Base-by-base conservation (phyloP, 345 rosid species). In the Camelina neglecta region DNA sequence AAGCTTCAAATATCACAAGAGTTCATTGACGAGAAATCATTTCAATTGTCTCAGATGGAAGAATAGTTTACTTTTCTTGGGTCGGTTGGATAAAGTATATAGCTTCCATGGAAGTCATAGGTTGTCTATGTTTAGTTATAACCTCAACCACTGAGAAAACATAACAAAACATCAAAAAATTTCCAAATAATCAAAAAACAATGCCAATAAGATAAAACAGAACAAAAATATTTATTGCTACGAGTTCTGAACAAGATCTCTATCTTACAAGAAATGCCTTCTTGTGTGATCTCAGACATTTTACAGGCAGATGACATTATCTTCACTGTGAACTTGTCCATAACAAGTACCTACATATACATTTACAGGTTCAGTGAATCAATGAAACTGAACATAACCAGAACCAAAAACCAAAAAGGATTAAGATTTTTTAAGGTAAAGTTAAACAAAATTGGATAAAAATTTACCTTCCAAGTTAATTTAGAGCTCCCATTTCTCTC, bases 251-350 rank as follows among this genome's bases (percentile, higher is more conserved):
- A 60, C 7, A 35, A 58, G 12, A 8, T 49, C 8, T 49, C 13
- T 11, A n/a, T 24, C 97, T 92, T 86, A 95, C 99, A 83, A 72
- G 97, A 88, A 75, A 95, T 87, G 81, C 98, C 97, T 88, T 92
- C 89, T 73, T 87, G 90, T 3, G 98, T 87, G 80, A 95, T 90
- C 79, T 95, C 98, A 29, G 98, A 89, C 99, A 89, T 87, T 85
- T 89, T 95, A 85, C 97, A 92, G 1, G 88, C 78, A 75, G 77
- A 87, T 67, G 99, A 95, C 87, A 95, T 82, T 63, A 95, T 83
- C 93, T 90, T 95, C 45, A 95, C 85, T 0, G 98, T 95, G 65
- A 88, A 87, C 78, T 84, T 92, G 85, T 95, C 99, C 93, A 95
- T 80, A 76, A 95, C 90, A 68, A 92, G 96, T 31, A 95, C 98